Evolutionary conservation across 2,329 filamentous ascomycete genomes (phyloP).

Genomic region (Sphaerostilbella broomeana): DNA sequence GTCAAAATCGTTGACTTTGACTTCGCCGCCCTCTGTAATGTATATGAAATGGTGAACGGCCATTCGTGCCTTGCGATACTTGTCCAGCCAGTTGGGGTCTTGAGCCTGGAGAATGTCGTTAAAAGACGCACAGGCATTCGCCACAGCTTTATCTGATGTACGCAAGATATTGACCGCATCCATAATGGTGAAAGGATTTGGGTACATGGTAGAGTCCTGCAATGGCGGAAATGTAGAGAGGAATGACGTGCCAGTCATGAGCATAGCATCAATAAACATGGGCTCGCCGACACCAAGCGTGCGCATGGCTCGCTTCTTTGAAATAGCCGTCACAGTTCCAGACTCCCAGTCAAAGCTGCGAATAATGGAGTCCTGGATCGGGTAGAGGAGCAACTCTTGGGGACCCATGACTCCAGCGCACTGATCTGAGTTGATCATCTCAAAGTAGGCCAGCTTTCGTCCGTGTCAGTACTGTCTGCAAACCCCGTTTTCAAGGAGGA

Average conservation of each 20-base stretch:
- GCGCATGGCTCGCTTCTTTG: slow-evolving; percentile 64
- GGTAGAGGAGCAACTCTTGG: slow-evolving; percentile 79
- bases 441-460: slow-evolving; percentile 69
- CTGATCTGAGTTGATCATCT: slow-evolving; percentile 58
- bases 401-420: slow-evolving; percentile 76
- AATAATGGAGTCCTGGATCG: slow-evolving; percentile 70
- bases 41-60: slow-evolving; percentile 83
- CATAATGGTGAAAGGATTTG: slow-evolving; percentile 56
- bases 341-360: slow-evolving; percentile 60
- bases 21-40: slow-evolving; percentile 68
- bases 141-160: slow-evolving; percentile 61
- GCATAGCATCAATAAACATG: slow-evolving; percentile 74
- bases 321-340: slow-evolving; percentile 54
- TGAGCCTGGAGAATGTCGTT: slow-evolving; percentile 69
- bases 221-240: slow-evolving; percentile 74
- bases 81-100: slow-evolving; percentile 72
- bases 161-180: slow-evolving; percentile 73
- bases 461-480: slow-evolving; percentile 22
- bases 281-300: slow-evolving; percentile 59
- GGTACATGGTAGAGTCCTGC: slow-evolving; percentile 49
- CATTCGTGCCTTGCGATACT: slow-evolving; percentile 79
- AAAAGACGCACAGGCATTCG: slow-evolving; percentile 67
- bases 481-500: neutral
- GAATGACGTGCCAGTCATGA: slow-evolving; percentile 78
- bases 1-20: slow-evolving; percentile 67